phyloP scores from a whole-genome alignment of 2,329 filamentous ascomycete species.

The Alternaria sp. region DNA sequence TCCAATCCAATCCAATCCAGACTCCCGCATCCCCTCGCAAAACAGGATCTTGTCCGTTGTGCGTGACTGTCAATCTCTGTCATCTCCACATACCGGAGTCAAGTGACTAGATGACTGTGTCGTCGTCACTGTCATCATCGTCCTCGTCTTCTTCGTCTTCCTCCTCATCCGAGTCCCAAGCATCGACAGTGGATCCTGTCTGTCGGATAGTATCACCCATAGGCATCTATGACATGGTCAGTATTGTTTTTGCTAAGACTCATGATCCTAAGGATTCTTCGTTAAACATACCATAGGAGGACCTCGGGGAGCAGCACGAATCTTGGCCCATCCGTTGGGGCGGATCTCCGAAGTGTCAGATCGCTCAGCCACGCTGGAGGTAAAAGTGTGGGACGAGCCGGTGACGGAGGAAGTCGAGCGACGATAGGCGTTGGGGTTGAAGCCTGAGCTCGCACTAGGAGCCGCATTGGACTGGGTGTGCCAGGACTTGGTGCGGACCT shows the following conservation, averaged over 20 bases:
- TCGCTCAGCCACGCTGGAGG: conserved; percentile 34
- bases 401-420: conserved; percentile 17
- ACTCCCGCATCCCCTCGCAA: background rate
- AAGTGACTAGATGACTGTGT: conserved; percentile 34
- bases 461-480: conserved; percentile 21
- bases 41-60: background rate
- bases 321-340: conserved; percentile 36
- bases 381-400: conserved; percentile 24
- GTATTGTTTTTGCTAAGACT: background rate
- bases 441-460: conserved; percentile 19
- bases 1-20: background rate
- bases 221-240: conserved; percentile 16
- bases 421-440: conserved; percentile 25
- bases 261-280: background rate
- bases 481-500: conserved; percentile 31
- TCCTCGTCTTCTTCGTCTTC: conserved; percentile 54
- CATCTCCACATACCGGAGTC: background rate
- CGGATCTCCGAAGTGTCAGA: conserved; percentile 17
- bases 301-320: conserved; percentile 27
- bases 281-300: conserved; percentile 22
- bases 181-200: background rate
- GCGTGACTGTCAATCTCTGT: background rate
- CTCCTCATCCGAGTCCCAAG: conserved; percentile 36
- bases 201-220: conserved; percentile 12
- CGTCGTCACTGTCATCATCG: conserved; percentile 45